These are phyloP conservation scores for Porcisia hertigi DNA, from an alignment of 208 protist species.

Conservation along the genomic window DNA sequence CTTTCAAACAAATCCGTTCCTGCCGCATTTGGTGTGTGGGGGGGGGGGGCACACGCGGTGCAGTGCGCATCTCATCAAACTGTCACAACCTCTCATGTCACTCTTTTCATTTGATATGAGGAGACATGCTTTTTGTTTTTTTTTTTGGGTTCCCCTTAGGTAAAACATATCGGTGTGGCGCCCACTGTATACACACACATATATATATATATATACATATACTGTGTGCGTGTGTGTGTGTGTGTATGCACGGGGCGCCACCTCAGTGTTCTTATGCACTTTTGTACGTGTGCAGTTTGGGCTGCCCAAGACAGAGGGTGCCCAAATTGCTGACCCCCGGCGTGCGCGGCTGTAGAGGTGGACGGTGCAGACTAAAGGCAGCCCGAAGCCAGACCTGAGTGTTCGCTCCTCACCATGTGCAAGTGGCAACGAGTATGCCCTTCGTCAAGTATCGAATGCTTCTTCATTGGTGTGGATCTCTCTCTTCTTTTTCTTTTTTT, in stretches of 20 bases:
- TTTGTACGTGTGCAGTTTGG: background rate
- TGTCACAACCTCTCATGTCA: too few species aligned
- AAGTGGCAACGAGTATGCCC: background rate
- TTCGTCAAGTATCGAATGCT: background rate
- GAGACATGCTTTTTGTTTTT: too few species aligned
- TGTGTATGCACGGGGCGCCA: background rate
- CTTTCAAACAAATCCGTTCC: background rate
- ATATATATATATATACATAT: too few species aligned
- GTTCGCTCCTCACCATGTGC: background rate
- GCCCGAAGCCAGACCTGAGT: background rate
- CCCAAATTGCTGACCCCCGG: background rate
- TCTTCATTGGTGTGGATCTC: background rate
- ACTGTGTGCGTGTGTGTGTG: background rate
- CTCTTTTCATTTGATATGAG: too few species aligned
- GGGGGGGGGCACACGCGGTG: background rate
- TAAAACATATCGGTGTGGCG: too few species aligned
- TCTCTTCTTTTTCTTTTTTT: background rate
- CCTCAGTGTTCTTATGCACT: background rate
- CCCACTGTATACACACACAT: too few species aligned
- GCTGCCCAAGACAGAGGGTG: background rate
- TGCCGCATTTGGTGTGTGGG: background rate
- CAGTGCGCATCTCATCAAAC: background rate
- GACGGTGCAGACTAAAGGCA: background rate
- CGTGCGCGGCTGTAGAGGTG: background rate
- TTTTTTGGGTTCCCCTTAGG: too few species aligned